Evolutionary conservation across 192 early-diverging fungal species (phyloP).

Genomic region (Linnemannia schmuckeri): DNA sequence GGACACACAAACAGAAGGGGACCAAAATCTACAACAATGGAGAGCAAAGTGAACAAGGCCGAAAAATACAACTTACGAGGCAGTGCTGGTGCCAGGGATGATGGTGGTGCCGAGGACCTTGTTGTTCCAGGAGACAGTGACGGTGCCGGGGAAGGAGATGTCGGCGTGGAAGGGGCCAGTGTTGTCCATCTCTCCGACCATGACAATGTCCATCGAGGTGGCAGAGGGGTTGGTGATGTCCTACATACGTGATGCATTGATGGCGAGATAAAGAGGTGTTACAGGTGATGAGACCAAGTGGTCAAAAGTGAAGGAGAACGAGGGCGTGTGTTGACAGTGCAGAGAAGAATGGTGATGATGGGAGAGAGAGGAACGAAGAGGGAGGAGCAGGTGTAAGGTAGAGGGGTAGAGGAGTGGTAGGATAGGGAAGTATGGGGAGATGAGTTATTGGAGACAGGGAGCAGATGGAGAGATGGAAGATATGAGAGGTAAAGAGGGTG

Average conservation of each 20-base stretch:
- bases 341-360: too few relatives aligned
- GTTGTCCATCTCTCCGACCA: constrained; percentile 38
- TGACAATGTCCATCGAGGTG: constrained; percentile 20
- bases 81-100: constrained; percentile 7
- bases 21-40: neutral
- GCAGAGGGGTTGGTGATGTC: constrained; percentile 32
- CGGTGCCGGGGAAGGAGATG: constrained; percentile 52
- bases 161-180: constrained; percentile 63
- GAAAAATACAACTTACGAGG: constrained; percentile 2
- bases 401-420: too few relatives aligned
- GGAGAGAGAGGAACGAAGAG: too few relatives aligned
- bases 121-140: constrained; percentile 55
- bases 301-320: too few relatives aligned
- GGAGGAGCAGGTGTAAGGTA: too few relatives aligned
- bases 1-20: too few relatives aligned
- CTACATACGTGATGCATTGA: constrained; percentile 14
- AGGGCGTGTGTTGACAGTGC: too few relatives aligned
- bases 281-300: neutral
- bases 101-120: constrained; percentile 22
- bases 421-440: too few relatives aligned
- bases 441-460: too few relatives aligned
- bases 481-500: too few relatives aligned
- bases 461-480: too few relatives aligned
- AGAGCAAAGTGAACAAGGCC: neutral
- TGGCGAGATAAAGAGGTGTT: neutral